Evolutionary conservation across 805 yeast species (phyloP), one percentile per base, ranked within the genome.

Genomic region (Kuraishia piskuri): DNA sequence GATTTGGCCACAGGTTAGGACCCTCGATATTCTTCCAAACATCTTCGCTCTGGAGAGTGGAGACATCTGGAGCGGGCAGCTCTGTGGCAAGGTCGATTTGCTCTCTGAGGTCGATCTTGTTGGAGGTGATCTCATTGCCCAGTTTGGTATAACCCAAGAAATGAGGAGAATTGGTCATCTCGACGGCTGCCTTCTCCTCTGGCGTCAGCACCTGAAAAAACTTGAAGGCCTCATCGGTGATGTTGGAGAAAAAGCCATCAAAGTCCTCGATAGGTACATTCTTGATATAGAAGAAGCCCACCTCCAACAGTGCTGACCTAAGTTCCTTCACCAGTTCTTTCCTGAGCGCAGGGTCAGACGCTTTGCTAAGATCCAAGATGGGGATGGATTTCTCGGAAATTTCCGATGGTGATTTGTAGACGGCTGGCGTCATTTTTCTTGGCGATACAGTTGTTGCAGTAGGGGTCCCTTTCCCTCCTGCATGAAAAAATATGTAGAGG

Each of bases 51-150:
- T 56, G 57, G 12, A 46, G 36, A 22, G 54, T 50, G 8, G 46
- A 52, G 8, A 59, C 47, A 20, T 53, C 56, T 0, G 80, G 80
- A 10, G 74, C 71, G 2, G 77, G 72, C 36, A 76, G 63, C 55
- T 75, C 80, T 5, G 83, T 78, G 3, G 80, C 86, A 53, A 82
- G 68, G 60, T 82, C 87, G 55, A 77, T 75, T 64, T 83, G 87
- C 59, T 82, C 88, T 54, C 86, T 68, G 75, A 82, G 74, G 60
- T 82, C 88, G 2, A 77, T 71, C 23, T 68, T 68, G 22, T 68
- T 68, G 12, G 81, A 80, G 0, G 86, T 81, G 51, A 78, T 75
- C 59, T 82, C 86, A 54, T 80, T 78, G 6, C 83, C 86, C 22
- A 82, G 66, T 40, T 74, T 66, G 26, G 81, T 75, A 68, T 76